Evolutionary conservation across 768 basidiomycete species (phyloP).

Genomic region (Infundibulicybe gibba): DNA sequence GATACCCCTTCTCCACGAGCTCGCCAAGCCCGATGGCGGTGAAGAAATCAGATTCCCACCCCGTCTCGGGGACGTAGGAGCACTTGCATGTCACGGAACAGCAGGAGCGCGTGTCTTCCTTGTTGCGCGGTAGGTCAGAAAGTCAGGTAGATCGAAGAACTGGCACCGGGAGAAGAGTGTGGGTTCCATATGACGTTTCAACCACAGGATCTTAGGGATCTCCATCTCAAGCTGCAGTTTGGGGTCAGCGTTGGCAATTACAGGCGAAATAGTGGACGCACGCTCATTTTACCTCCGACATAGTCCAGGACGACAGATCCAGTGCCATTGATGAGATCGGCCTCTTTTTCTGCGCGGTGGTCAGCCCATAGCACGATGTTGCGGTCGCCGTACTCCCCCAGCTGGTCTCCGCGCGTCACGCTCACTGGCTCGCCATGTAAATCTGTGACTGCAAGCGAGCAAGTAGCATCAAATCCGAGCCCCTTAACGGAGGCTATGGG

Average conservation of each 20-base stretch:
- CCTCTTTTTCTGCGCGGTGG: slow-evolving; percentile 91
- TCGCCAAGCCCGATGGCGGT: slow-evolving; percentile 74
- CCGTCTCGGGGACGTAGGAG: slow-evolving; percentile 79
- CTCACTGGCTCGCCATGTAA: slow-evolving; percentile 67
- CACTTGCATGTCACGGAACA: slow-evolving; percentile 98
- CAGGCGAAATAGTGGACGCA: slow-evolving; percentile 26
- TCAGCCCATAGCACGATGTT: slow-evolving; percentile 97
- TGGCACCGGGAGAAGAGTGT: slow-evolving; percentile 71
- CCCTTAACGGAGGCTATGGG: slow-evolving; percentile 70
- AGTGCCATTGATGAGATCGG: slow-evolving; percentile 82
- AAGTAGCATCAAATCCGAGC: slow-evolving; percentile 94
- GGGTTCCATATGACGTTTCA: slow-evolving; percentile 82
- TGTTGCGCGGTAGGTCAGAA: slow-evolving; percentile 91
- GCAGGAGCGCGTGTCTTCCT: slow-evolving; percentile 69
- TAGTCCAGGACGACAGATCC: slow-evolving; percentile 87
- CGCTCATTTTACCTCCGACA: slow-evolving; percentile 96
- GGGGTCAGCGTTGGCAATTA: slow-evolving; percentile 2
- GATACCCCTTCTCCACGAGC: slow-evolving; percentile 65
- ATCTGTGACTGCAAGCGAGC: slow-evolving; percentile 87
- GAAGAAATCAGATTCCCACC: slow-evolving; percentile 92
- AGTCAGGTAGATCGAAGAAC: slow-evolving; percentile 93
- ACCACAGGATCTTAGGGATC: slow-evolving; percentile 95
- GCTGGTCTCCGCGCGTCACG: slow-evolving; percentile 63
- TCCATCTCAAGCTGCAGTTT: slow-evolving; percentile 88
- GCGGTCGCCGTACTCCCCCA: slow-evolving; percentile 68